These are phyloP conservation scores for Diaporthe sp. DNA, from an alignment of 2,329 filamentous ascomycete species.

Conservation along the genomic window DNA sequence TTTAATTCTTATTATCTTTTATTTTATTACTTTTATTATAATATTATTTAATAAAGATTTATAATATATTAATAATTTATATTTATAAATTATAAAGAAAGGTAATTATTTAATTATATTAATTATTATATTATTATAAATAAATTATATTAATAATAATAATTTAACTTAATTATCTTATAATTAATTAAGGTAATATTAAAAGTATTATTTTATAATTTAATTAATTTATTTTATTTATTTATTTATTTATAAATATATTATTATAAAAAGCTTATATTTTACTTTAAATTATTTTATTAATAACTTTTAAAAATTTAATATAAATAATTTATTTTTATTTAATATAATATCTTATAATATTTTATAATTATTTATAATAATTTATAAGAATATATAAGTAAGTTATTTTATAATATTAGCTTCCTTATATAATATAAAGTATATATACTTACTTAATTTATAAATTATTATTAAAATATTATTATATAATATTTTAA, in stretches of 20 bases:
- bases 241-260: too few relatives aligned
- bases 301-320: too few relatives aligned
- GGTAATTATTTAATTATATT: not conserved
- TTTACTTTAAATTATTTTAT: too few relatives aligned
- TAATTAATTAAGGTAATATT: too few relatives aligned
- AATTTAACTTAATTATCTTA: too few relatives aligned
- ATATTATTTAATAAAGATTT: not conserved
- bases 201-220: too few relatives aligned
- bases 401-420: not conserved
- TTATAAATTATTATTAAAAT: conserved; percentile 3
- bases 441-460: not conserved
- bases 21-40: not conserved
- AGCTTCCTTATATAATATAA: not conserved
- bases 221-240: too few relatives aligned
- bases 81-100: not conserved
- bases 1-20: not conserved
- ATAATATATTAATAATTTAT: not conserved
- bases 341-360: not conserved
- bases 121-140: not conserved
- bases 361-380: not conserved
- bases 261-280: too few relatives aligned
- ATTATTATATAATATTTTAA: not conserved
- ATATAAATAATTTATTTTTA: not conserved
- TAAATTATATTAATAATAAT: too few relatives aligned
- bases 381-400: conserved; percentile 7